Evolutionary conservation across 2,329 filamentous ascomycete genomes (phyloP), one percentile per base, ranked within the genome.

Genomic region (Esteya vermicola): DNA sequence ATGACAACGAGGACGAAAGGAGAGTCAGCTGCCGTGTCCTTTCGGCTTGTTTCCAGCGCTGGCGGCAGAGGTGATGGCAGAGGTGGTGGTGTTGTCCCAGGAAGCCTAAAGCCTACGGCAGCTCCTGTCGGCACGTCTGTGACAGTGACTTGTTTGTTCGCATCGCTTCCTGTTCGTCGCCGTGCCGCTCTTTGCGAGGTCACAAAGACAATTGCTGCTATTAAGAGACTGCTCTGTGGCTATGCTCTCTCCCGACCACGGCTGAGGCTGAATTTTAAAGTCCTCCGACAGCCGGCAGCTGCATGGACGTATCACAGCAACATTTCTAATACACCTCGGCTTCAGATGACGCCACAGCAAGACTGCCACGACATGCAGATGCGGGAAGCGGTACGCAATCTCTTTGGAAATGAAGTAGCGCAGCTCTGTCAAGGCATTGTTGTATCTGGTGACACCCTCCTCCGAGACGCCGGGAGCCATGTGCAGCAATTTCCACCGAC

Each of bases 71-170:
- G n/a, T n/a, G n/a, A n/a, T n/a, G 21, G 30, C 52, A 54, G 9
- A 50, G 54, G 3, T 23, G 52, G 51, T 14, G 66, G 67, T 4
- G 47, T 67, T 19, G 48, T 50, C 1, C 8, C 35, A 1, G 36
- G 12, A 7, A 54, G 50, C 33, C 55, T 57, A 20, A 57, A 54
- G 28, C 55, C 57, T 6, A 53, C 54, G 9, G 65, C 72, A 6
- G 69, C 74, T 36, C 71, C 76, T 0, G 59, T 77, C n/a, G 83
- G 83, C 20, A 86, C 81, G 1, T 80, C 75, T 2, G 69, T 86
- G 25, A 67, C 64, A 37, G 67, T 78, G 14, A 61, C 62, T 5
- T 63, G 70, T 20, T 63, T 86, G 26, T 76, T 85, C 51, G 59
- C 65, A 6, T 57, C 57, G 16, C 53, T 81, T 18, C 80, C 79